These are phyloP conservation scores for Astragalus glycyphyllos DNA, from an alignment of 306 rosid genomes.

Conservation along the genomic window DNA sequence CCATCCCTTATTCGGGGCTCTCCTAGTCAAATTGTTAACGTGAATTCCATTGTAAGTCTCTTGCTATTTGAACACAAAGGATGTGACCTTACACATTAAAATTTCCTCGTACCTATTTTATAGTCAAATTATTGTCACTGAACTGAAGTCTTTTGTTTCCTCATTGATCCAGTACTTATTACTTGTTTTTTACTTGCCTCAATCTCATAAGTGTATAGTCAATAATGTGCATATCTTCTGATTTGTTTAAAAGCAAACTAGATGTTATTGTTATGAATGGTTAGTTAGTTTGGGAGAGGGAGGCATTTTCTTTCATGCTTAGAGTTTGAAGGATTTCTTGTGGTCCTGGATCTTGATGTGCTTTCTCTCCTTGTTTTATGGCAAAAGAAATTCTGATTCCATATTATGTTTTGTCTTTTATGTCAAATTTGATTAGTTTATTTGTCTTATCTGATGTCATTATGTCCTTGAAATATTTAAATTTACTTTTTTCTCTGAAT, in stretches of 20 bases:
- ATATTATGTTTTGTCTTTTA: too few relatives aligned
- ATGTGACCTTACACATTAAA: slow-evolving; percentile 1
- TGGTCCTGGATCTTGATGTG: too few relatives aligned
- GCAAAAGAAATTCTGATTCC: too few relatives aligned
- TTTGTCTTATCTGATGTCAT: too few relatives aligned
- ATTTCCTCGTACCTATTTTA: neutral
- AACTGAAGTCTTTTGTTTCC: neutral
- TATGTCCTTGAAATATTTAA: too few relatives aligned
- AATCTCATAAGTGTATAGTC: slow-evolving; percentile 9
- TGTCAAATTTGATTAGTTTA: too few relatives aligned
- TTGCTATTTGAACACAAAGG: slow-evolving; percentile 14
- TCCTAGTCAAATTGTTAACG: slow-evolving; percentile 90
- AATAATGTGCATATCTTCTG: slow-evolving; percentile 14
- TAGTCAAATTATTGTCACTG: neutral
- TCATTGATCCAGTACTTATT: slow-evolving; percentile 11
- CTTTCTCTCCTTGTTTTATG: too few relatives aligned
- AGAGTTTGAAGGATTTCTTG: too few relatives aligned
- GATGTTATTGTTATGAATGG: slow-evolving; percentile 8
- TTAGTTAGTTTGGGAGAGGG: too few relatives aligned
- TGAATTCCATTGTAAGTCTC: slow-evolving; percentile 88
- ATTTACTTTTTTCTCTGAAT: too few relatives aligned
- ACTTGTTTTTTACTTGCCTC: slow-evolving; percentile 12
- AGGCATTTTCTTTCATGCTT: too few relatives aligned
- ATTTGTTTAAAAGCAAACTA: neutral
- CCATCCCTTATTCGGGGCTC: slow-evolving; percentile 95